Evolutionary conservation across 2,329 filamentous ascomycete species (phyloP).

Genomic region (Talaromyces sp.): DNA sequence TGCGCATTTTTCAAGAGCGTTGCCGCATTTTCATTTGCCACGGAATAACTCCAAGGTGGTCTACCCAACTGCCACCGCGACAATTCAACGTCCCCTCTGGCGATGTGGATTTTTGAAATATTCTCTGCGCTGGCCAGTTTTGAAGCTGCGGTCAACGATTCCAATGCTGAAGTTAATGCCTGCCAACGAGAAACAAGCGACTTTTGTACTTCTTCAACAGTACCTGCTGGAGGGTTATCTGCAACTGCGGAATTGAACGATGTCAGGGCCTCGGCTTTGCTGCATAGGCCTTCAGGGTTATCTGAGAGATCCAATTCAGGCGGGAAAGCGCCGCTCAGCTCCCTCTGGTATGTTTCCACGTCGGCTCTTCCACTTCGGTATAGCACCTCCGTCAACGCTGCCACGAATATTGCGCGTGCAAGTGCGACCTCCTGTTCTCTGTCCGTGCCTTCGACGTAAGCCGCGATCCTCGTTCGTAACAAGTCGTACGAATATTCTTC

Average conservation of each 20-base stretch:
- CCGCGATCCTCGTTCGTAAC: conserved; percentile 51
- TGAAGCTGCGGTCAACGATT: conserved; percentile 49
- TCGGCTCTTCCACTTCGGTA: conserved; percentile 53
- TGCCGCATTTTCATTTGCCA: conserved; percentile 43
- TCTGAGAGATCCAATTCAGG: conserved; percentile 39
- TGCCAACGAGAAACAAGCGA: conserved; percentile 48
- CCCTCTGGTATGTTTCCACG: conserved; percentile 50
- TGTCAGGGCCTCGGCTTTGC: conserved; percentile 55
- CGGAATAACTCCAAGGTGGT: conserved; percentile 40
- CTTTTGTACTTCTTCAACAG: conserved; percentile 30
- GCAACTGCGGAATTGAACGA: conserved; percentile 50
- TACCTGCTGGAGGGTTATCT: conserved; percentile 29
- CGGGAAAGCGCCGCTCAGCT: conserved; percentile 41
- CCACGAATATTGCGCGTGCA: conserved; percentile 55
- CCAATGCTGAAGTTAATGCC: conserved; percentile 49
- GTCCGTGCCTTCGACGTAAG: conserved; percentile 47
- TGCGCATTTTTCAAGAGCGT: conserved; percentile 55
- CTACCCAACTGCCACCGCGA: conserved; percentile 51
- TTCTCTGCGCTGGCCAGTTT: conserved; percentile 51
- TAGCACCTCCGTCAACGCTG: conserved; percentile 54
- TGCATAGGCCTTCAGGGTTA: conserved; percentile 50
- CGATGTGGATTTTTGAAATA: conserved; percentile 51
- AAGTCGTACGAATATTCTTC: conserved; percentile 55
- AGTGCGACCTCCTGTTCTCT: conserved; percentile 52
- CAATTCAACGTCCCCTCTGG: conserved; percentile 55